Evolutionary conservation across 139 green algal genomes (phyloP).

Genomic region (Picochlorum sp.): DNA sequence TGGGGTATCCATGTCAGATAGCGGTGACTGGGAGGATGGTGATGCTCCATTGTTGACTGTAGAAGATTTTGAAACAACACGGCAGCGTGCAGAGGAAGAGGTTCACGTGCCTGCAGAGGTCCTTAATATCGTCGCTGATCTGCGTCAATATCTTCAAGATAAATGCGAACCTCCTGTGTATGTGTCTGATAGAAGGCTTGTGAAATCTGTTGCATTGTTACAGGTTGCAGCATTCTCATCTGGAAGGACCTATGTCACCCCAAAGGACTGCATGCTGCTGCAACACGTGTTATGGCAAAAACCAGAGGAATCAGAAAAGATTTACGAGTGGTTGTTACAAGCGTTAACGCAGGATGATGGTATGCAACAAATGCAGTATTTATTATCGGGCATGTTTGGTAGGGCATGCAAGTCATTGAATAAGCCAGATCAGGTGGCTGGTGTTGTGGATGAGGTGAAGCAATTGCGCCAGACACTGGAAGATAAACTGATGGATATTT

Average conservation of each 20-base stretch:
- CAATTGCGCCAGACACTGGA: conserved; percentile 28
- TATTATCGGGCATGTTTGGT: conserved; percentile 33
- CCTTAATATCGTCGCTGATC: conserved; percentile 67
- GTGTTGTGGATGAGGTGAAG: conserved; percentile 3
- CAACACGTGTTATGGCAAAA: conserved; percentile 80
- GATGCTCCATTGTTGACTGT: conserved; percentile 22
- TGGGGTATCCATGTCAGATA: not conserved
- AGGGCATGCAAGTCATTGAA: conserved; percentile 44
- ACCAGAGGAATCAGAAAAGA: conserved; percentile 59
- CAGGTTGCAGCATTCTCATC: conserved; percentile 74
- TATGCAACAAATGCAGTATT: conserved; percentile 54
- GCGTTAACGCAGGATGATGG: conserved; percentile 62
- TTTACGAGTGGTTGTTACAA: conserved; percentile 71
- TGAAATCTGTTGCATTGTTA: conserved; percentile 52
- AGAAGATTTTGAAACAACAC: conserved; percentile 47
- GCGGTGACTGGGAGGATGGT: conserved; percentile 10
- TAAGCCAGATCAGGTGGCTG: not conserved
- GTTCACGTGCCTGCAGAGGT: conserved; percentile 61
- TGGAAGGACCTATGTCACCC: conserved; percentile 48
- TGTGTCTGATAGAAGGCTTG: conserved; percentile 59
- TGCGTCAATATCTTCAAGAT: conserved; percentile 67
- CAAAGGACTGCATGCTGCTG: conserved; percentile 81
- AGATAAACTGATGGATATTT: conserved; percentile 27
- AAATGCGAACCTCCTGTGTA: conserved; percentile 66
- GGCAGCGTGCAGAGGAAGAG: conserved; percentile 5